A percentile compares a stretch with the other conserved stretches of the same genome.
These are phyloP conservation scores for Rhodotorula sp. DNA, from an alignment of 1,284 basidiomycete genomes.

Conservation along the genomic window DNA sequence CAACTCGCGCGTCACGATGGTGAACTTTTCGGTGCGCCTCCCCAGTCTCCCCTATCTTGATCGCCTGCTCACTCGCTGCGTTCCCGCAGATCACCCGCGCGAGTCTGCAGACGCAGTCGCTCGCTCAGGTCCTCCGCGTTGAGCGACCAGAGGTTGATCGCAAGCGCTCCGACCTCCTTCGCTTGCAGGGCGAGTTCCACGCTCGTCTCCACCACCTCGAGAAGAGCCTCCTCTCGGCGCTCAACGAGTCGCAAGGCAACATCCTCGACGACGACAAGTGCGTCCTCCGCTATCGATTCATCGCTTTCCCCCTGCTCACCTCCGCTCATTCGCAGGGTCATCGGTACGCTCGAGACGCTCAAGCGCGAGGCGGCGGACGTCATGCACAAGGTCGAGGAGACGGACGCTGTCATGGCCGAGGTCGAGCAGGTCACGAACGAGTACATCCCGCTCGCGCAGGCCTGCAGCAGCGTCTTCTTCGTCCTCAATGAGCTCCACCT, in stretches of 20 bases:
- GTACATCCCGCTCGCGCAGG: slow-evolving; percentile 91
- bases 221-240: slow-evolving; percentile 86
- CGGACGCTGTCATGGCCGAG: slow-evolving; percentile 91
- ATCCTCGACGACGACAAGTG: slow-evolving; percentile 96
- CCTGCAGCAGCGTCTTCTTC: slow-evolving; percentile 97
- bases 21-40: slow-evolving; percentile 92
- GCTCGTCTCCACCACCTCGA: slow-evolving; percentile 90
- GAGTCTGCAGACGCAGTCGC: slow-evolving; percentile 95
- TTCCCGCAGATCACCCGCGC: slow-evolving; percentile 66
- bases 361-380: slow-evolving; percentile 98
- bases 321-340: slow-evolving; percentile 60
- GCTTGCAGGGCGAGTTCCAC: slow-evolving; percentile 97
- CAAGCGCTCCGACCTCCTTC: slow-evolving; percentile 97
- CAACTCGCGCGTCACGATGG: slow-evolving; percentile 97
- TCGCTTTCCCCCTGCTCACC: background rate
- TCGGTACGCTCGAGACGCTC: slow-evolving; percentile 92
- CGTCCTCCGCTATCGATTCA: background rate
- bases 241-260: slow-evolving; percentile 96
- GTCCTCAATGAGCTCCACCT: slow-evolving; percentile 91
- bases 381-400: slow-evolving; percentile 95
- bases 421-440: slow-evolving; percentile 94
- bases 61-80: background rate
- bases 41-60: background rate
- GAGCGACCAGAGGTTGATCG: slow-evolving; percentile 96
- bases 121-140: slow-evolving; percentile 94